Evolutionary conservation across 2,329 filamentous ascomycete species (phyloP), one percentile per base, ranked within the genome.

Genomic region (Claviceps sorghi): DNA sequence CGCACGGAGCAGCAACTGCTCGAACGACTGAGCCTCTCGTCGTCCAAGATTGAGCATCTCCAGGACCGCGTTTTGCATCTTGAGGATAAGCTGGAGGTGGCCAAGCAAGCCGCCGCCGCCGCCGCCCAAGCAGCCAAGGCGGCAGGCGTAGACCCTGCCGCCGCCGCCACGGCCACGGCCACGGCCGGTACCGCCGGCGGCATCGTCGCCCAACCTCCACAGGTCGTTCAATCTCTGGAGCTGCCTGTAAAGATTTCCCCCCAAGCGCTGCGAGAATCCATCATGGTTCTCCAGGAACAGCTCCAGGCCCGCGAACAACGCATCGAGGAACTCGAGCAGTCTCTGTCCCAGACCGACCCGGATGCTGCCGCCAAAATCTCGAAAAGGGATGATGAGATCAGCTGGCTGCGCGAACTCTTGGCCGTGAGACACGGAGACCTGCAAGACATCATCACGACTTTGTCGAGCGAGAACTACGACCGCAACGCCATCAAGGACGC

Each of bases 271-370:
- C 85, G 93, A 32, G 93, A 98, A 68, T 95, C 90, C 1, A 96
- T 98, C 63, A 83, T 95, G 69, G 93, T 96, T 19, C 75, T 98
- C 29, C 93, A 98, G 69, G 91, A 97, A 67, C 93, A 98, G 67
- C 77, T 98, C 7, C 93, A 97, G 66, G 88, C 93, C 60, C 89
- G 93, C 51, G 93, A 98, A 70, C 79, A 84, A 55, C 83, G 82
- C 41, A 95, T 97, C 58, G 93, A 98, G 65, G 80, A 84, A 56
- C 82, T 97, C 13, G 88, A 95, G 67, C 78, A 83, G 50, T 76
- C 82, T 50, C 72, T 89, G 8, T 71, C 79, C 19, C 77, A 79
- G 54, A 68, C 84, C 3, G 88, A 95, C 60, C 83, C 82, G 9
- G 86, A 95, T 42, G 84, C 88, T 0, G 79, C 86, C 2, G 76